phyloP scores from a whole-genome alignment of 306 rosid genomes.

The Quercus aquifolioides region DNA sequence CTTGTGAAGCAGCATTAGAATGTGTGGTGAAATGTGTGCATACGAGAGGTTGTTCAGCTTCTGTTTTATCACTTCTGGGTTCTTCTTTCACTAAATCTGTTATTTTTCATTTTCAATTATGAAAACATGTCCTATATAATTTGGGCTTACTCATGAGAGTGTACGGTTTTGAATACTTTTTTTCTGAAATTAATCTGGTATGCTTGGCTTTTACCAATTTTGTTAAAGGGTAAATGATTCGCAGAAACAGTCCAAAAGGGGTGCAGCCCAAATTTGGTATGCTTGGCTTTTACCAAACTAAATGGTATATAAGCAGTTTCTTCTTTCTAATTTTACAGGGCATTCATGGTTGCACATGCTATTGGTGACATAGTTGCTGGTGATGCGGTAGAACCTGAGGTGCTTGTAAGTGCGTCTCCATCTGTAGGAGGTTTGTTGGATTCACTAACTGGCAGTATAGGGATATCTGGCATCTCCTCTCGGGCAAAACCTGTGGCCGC shows the following conservation, averaged over 20 bases:
- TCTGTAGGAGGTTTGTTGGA: slow-evolving; percentile 96
- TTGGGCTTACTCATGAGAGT: not conserved
- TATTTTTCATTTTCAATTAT: not conserved
- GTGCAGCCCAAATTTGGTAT: not conserved
- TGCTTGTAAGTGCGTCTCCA: slow-evolving; percentile 62
- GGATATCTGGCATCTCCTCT: slow-evolving; percentile 77
- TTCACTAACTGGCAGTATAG: slow-evolving; percentile 87
- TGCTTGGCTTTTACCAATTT: not conserved
- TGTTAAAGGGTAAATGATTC: no score
- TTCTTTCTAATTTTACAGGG: slow-evolving; percentile 47
- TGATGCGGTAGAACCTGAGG: slow-evolving; percentile 81
- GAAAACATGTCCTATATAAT: not conserved
- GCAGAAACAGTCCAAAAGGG: no score
- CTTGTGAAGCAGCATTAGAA: not conserved
- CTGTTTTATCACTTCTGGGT: not conserved
- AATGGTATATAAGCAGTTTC: slow-evolving; percentile 14
- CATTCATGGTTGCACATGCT: slow-evolving; percentile 83
- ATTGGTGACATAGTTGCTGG: slow-evolving; percentile 86
- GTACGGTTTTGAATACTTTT: not conserved
- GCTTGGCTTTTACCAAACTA: not conserved
- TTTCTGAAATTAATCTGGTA: not conserved
- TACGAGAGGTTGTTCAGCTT: not conserved
- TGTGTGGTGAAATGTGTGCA: not conserved
- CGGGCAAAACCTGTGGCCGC: slow-evolving; percentile 81
- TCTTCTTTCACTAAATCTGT: no score